Evolutionary conservation across 2,329 filamentous ascomycete genomes (phyloP).

Genomic region (Lasiodiplodia gonubiensis): DNA sequence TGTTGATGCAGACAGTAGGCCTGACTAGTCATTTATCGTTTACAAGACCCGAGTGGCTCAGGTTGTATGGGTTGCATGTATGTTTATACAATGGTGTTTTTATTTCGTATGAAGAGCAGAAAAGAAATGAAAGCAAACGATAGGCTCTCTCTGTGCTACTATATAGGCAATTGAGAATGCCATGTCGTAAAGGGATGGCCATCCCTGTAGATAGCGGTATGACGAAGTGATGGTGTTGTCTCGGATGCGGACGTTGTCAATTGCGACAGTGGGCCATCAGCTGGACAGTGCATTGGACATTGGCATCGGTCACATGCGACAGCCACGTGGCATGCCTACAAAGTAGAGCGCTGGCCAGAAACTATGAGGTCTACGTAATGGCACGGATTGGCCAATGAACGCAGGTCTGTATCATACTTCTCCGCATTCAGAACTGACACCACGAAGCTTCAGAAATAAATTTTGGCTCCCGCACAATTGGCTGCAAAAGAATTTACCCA

Average conservation of each 20-base stretch:
- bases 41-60: neutral
- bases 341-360: neutral
- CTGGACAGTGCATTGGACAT: neutral
- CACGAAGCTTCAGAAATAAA: neutral
- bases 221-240: neutral
- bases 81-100: neutral
- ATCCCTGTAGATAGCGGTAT: neutral
- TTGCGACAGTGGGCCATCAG: neutral
- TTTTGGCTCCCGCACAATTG: neutral
- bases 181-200: neutral
- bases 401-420: neutral
- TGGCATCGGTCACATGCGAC: neutral
- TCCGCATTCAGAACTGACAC: neutral
- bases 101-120: neutral
- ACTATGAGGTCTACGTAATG: neutral
- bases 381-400: neutral
- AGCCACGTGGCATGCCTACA: neutral
- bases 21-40: neutral
- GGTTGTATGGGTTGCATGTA: neutral
- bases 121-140: too few species aligned
- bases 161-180: too few species aligned
- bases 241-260: neutral
- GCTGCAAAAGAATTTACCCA: neutral
- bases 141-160: too few species aligned
- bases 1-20: too few species aligned